Conservation (phyloP, 2,329 filamentous ascomycete genomes). For the Akanthomyces uredinophilus region DNA sequence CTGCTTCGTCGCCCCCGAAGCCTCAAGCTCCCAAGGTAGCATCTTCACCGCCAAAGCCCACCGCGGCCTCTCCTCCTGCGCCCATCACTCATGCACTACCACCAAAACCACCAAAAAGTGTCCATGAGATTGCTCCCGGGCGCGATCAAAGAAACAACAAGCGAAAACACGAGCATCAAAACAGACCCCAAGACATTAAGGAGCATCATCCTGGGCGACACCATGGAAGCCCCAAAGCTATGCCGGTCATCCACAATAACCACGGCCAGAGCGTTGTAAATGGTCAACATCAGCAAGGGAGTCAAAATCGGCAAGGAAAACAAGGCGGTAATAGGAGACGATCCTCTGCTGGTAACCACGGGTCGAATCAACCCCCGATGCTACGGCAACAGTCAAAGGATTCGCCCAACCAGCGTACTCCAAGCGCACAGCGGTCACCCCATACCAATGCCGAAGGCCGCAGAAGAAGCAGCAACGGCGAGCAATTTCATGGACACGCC, state of each 20-base stretch:
- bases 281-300: not conserved
- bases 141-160: constrained; percentile 12
- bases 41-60: not conserved
- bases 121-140: constrained; percentile 6
- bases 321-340: not conserved
- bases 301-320: not conserved
- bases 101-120: constrained; percentile 15
- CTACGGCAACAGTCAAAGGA: constrained; percentile 2
- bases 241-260: not conserved
- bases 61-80: not conserved
- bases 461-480: constrained; percentile 3
- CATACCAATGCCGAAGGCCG: not conserved
- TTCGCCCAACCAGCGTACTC: not conserved
- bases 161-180: constrained; percentile 11
- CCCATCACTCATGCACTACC: constrained; percentile 1
- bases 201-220: constrained; percentile 11
- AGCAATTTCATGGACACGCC: not conserved
- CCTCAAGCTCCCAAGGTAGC: not conserved
- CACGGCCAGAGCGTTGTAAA: not conserved
- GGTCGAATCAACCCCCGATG: not conserved
- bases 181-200: constrained; percentile 7
- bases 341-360: not conserved
- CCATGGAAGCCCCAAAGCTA: not conserved
- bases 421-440: not conserved
- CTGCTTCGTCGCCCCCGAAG: constrained; percentile 10